A percentile compares a stretch with the other conserved stretches of the same genome.
phyloP scores from a whole-genome alignment of 441 rosid species.

The Pelargonium myrrhifolium region DNA sequence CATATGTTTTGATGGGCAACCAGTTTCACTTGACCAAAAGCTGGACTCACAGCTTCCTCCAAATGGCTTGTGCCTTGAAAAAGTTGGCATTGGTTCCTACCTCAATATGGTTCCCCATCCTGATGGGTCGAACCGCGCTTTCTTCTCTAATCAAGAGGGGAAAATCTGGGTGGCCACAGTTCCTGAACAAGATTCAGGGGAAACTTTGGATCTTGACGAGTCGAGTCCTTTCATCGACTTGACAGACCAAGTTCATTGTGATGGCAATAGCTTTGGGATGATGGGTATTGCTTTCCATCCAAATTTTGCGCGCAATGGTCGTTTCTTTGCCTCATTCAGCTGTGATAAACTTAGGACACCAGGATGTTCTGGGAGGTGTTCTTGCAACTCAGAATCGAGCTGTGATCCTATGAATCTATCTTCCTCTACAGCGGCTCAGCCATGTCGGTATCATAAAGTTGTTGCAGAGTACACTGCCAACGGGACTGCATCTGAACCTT shows the following conservation, averaged over 20 bases:
- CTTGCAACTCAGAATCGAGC: slow-evolving; percentile 40
- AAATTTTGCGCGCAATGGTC: slow-evolving; percentile 10
- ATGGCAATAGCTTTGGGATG: slow-evolving; percentile 20
- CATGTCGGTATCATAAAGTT: slow-evolving; percentile 41
- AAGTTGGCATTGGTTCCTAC: slow-evolving; percentile 41
- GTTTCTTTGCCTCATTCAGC: slow-evolving; percentile 40
- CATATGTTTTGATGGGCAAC: slow-evolving; percentile 33
- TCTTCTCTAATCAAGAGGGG: slow-evolving; percentile 41
- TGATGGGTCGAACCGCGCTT: slow-evolving; percentile 45
- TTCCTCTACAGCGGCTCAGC: slow-evolving; percentile 30
- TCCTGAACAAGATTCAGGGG: slow-evolving; percentile 42
- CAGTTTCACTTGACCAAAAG: slow-evolving; percentile 25
- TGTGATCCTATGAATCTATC: slow-evolving; percentile 46
- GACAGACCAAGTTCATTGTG: slow-evolving; percentile 38
- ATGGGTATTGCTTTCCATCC: slow-evolving; percentile 22
- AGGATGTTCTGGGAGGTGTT: slow-evolving; percentile 43
- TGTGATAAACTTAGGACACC: slow-evolving; percentile 40
- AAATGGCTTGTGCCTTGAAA: slow-evolving; percentile 44
- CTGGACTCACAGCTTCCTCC: slow-evolving; percentile 21
- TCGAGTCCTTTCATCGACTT: slow-evolving; percentile 45
- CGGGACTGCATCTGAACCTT: slow-evolving; percentile 25
- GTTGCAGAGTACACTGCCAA: slow-evolving; percentile 45
- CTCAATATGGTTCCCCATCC: slow-evolving; percentile 54
- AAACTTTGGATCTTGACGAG: slow-evolving; percentile 25
- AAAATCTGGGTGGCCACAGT: slow-evolving; percentile 48